These are phyloP conservation scores for Phytophthora pluvialis DNA, from an alignment of 352 stramenopile genomes.

Conservation along the genomic window DNA sequence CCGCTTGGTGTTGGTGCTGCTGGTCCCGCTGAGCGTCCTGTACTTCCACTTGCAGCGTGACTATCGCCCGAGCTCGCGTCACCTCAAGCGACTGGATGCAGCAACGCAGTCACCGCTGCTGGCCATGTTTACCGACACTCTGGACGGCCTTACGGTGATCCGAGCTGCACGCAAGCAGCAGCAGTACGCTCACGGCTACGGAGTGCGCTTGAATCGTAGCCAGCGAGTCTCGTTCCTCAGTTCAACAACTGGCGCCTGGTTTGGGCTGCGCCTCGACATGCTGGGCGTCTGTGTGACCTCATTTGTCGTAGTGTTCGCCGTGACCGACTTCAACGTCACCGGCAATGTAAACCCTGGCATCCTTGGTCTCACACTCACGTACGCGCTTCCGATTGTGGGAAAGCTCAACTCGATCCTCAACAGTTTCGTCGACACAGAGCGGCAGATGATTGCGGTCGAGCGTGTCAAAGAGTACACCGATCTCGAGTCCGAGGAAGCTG, in stretches of 20 bases:
- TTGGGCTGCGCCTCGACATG: conserved; percentile 85
- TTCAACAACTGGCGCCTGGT: conserved; percentile 81
- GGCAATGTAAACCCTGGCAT: conserved; percentile 69
- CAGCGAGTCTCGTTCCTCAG: conserved; percentile 82
- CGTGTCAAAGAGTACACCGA: conserved; percentile 85
- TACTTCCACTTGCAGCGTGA: conserved; percentile 69
- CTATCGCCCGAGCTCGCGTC: conserved; percentile 78
- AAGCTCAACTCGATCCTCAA: conserved; percentile 89
- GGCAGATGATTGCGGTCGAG: conserved; percentile 93
- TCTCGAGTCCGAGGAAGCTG: conserved; percentile 55
- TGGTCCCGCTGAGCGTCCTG: conserved; percentile 72
- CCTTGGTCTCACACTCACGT: conserved; percentile 91
- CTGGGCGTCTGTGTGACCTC: conserved; percentile 83
- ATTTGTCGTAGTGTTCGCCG: conserved; percentile 82
- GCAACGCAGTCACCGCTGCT: conserved; percentile 81
- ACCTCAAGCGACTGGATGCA: conserved; percentile 73
- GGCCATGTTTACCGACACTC: conserved; percentile 72
- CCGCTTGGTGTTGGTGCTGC: conserved; percentile 69
- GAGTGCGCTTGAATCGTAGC: conserved; percentile 57
- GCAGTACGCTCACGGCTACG: conserved; percentile 52
- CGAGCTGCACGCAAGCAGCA: conserved; percentile 55
- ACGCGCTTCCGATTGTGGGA: conserved; percentile 87
- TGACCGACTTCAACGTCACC: conserved; percentile 68
- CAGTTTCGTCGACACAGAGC: conserved; percentile 89
- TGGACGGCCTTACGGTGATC: conserved; percentile 76